Evolutionary conservation across 495 filamentous ascomycete species (phyloP).

Genomic region (Rhypophila decipiens): DNA sequence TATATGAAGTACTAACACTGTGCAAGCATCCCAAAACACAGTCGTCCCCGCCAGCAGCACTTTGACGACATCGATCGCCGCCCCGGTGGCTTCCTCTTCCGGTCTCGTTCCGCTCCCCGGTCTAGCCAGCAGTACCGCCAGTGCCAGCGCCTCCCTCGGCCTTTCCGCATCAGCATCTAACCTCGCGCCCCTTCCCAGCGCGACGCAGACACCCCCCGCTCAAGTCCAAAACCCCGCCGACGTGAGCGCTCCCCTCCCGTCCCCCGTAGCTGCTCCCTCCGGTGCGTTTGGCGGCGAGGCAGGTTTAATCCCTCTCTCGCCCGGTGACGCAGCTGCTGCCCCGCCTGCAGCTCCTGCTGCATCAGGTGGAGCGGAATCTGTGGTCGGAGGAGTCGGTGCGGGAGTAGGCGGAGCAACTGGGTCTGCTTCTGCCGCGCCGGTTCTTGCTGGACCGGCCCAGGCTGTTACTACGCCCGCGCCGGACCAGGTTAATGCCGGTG

Average conservation of each 20-base stretch:
- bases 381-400: too few species aligned
- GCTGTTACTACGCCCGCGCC: background rate
- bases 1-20: background rate
- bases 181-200: background rate
- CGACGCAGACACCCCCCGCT: background rate
- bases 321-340: constrained; percentile 1
- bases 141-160: background rate
- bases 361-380: constrained; percentile 4
- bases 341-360: constrained; percentile 4
- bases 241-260: background rate
- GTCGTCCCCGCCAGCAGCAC: background rate
- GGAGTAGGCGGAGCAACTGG: background rate
- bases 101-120: background rate
- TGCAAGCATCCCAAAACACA: background rate
- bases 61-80: background rate
- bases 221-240: constrained; percentile 4
- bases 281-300: constrained; percentile 21
- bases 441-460: constrained; percentile 12
- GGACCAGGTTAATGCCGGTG: constrained; percentile 9
- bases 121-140: background rate
- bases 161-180: background rate
- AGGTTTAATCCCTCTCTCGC: constrained; percentile 13
- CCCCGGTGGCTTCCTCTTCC: background rate
- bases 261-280: background rate
- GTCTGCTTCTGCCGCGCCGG: constrained; percentile 6